Percentiles rank a stretch among this genome's conserved stretches.
Evolutionary conservation across 106 monocot genomes (phyloP).

Genomic region (Allium sativum): DNA sequence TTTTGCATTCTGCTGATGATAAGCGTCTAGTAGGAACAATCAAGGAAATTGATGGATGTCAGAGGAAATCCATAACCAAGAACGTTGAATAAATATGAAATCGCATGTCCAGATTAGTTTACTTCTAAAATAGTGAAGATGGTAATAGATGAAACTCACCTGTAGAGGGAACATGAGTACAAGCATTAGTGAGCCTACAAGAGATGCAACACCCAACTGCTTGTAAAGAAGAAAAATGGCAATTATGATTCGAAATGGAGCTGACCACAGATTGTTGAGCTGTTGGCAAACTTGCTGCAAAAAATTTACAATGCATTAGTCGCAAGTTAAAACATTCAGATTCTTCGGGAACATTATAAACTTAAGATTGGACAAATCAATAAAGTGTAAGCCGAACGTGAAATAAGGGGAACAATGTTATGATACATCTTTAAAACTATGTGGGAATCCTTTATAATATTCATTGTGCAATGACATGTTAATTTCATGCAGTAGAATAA

Average conservation of each 20-base stretch:
- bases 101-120: too few relatives aligned
- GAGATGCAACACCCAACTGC: conserved; percentile 80
- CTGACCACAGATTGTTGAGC: conserved; percentile 96
- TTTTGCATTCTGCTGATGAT: conserved; percentile 87
- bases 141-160: conserved; percentile 22
- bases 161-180: conserved; percentile 92
- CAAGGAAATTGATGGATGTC: neutral
- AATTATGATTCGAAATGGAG: conserved; percentile 82
- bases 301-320: neutral
- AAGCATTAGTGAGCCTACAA: conserved; percentile 66
- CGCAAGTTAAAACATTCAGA: neutral
- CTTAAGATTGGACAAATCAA: too few relatives aligned
- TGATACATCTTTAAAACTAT: too few relatives aligned
- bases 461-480: too few relatives aligned
- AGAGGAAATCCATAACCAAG: neutral
- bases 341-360: too few relatives aligned
- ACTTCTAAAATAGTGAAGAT: too few relatives aligned
- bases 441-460: too few relatives aligned
- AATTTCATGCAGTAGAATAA: too few relatives aligned
- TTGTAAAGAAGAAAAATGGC: conserved; percentile 62
- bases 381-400: too few relatives aligned
- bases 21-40: conserved; percentile 38
- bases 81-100: too few relatives aligned
- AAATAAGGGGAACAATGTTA: too few relatives aligned
- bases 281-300: conserved; percentile 96